Evolutionary conservation across 2,329 filamentous ascomycete genomes (phyloP), one percentile per base, ranked within the genome.

Genomic region (Raffaelea albimanens): DNA sequence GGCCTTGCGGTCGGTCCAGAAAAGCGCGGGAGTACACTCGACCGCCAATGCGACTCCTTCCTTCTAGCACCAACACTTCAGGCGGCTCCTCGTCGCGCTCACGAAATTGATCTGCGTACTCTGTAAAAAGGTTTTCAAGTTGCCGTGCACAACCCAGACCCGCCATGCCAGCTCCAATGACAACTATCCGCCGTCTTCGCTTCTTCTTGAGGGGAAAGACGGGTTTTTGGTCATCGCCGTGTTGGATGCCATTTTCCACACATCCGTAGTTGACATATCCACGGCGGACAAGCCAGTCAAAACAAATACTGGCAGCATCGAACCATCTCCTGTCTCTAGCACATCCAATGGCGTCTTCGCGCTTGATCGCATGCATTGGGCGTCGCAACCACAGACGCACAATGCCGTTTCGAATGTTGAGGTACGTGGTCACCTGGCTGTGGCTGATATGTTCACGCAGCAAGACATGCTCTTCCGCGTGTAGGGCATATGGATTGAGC

Each of bases 221-320:
- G 46, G 13, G 51, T 39, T 53, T 68, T 63, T 59, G 67, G n/a
- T 69, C 61, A 63, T 57, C 20, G 13, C 31, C 48, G 5, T 22
- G n/a, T 16, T 19, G 18, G 7, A 39, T 33, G 18, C 44, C 44
- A 5, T 48, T 44, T 21, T 89, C 80, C 3, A 93, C 76, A 62
- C 93, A 97, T 16, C 94, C 93, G 62, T 89, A 96, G 63, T 98
- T 98, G 69, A 98, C 95, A 63, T 95, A 95, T 19, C 93, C 93
- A 54, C 85, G 81, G 51, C 91, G 83, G 48, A 90, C 73, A 18
- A 98, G 77, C 91, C 91, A 98, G 63, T 95, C 82, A 61, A 93
- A 94, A 54, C 89, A 93, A 48, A 96, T 76, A 54, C 82, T 87
- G 10, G 93, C 90, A 41, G 91, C 78, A 50, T 88, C 84, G 63